Percentiles rank a stretch among this genome's conserved stretches.
These are phyloP conservation scores for Perkinsus chesapeaki DNA, from an alignment of 169 alveolate genomes.

Conservation along the genomic window DNA sequence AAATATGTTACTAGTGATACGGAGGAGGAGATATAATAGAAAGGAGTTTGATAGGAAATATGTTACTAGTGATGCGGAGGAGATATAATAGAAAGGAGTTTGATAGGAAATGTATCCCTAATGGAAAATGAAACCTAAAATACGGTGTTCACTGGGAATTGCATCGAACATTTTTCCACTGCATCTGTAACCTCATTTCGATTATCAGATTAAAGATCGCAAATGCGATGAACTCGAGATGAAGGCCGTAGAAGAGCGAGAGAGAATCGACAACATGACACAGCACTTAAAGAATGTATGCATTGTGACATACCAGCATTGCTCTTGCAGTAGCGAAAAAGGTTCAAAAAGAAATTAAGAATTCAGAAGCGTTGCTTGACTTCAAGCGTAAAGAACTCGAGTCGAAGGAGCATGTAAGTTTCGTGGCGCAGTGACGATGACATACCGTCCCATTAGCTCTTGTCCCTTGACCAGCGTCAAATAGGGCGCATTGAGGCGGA, in stretches of 20 bases:
- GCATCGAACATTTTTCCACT: no score
- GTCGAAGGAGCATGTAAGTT: slow-evolving; percentile 75
- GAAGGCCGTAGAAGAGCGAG: slow-evolving; percentile 72
- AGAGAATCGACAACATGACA: slow-evolving; percentile 59
- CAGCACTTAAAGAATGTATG: slow-evolving; percentile 55
- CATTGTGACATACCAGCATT: background rate
- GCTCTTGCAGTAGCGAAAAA: slow-evolving; percentile 11
- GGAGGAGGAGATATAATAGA: no score
- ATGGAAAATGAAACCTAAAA: no score
- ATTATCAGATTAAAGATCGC: background rate
- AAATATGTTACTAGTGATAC: no score
- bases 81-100: no score
- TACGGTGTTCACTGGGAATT: no score
- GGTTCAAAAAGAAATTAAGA: slow-evolving; percentile 71
- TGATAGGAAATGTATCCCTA: no score
- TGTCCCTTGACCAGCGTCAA: slow-evolving; percentile 61
- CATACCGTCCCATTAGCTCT: background rate
- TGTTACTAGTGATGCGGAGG: no score
- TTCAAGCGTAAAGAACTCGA: slow-evolving; percentile 73
- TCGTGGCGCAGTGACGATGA: background rate
- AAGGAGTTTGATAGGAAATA: no score
- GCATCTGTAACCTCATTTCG: background rate
- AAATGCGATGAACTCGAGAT: slow-evolving; percentile 37
- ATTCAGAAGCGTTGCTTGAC: slow-evolving; percentile 71
- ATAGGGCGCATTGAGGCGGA: slow-evolving; percentile 67